Base-by-base conservation (phyloP, 1,284 basidiomycete species). In the Marasmius oreades region DNA sequence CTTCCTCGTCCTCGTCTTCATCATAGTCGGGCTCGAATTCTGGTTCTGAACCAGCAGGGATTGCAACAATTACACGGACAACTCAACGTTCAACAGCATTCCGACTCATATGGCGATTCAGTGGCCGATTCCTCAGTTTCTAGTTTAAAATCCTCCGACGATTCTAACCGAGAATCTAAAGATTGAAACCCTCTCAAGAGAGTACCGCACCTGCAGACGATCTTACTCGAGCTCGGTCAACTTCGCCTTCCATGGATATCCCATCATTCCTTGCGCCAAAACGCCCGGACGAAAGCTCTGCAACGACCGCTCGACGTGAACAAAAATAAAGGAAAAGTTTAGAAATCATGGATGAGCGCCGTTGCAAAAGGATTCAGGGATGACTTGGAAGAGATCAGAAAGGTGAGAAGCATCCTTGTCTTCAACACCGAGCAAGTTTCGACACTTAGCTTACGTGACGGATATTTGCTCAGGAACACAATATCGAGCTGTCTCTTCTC, bases 271-370 rank as follows among this genome's bases (percentile, higher is more conserved):
- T 85, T 5, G 66, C 75, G 0, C 54, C 65, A 10, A 57, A 62
- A 7, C 64, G 66, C 3, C 59, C 64, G 12, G 58, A 59, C 31
- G 69, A 72, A 8, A 63, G 70, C 10, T 10, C 28, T 10, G 68
- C 68, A 26, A 66, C 74, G 55, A 70, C 74, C 34, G 85, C 12
- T 10, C 47, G 33, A 18, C 24, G 31, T 11, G 47, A 90, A 57
- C 69, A 80, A 47, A 66, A 69, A 2, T 65, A 84, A 81, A 61
- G 81, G 81, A 26, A 80, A 76, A 43, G 92, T 92, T 65, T 73
- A 82, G 55, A 85, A 85, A 66, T 90, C 92, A 66, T 92, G 89
- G 88, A 90, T 92, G 88, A 70, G 81, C 2, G 81, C 84, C 2
- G 77, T 92, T 3, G 89, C 85, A 1, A 89, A 92, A 67, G 88